Percentiles rank a stretch among this genome's conserved stretches.
Conservation (phyloP, 2,329 filamentous ascomycete genomes). For the Sporothrix variecibatus region DNA sequence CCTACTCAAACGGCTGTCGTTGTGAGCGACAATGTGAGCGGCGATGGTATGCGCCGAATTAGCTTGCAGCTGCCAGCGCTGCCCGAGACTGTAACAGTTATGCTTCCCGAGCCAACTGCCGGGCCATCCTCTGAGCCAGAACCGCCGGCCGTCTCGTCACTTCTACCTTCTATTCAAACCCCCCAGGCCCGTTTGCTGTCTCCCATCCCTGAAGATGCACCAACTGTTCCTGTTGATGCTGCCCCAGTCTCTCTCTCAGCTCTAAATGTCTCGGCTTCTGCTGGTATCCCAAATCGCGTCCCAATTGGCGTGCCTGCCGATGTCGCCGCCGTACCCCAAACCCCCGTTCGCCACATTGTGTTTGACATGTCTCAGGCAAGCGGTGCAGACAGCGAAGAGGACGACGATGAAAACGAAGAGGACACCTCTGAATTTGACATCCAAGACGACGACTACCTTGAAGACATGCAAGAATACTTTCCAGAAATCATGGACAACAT, state of each 20-base stretch:
- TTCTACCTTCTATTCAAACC: neutral
- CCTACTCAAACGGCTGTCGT: neutral
- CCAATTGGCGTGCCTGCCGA: too few species aligned
- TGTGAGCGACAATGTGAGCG: neutral
- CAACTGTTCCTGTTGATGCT: neutral
- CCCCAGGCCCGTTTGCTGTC: neutral
- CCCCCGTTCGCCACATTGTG: neutral
- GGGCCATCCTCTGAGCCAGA: neutral
- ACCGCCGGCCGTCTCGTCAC: neutral
- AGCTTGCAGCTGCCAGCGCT: neutral
- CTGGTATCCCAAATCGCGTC: too few species aligned
- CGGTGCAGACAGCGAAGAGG: neutral
- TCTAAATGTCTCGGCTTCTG: too few species aligned
- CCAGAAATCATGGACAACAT: neutral
- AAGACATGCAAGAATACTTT: neutral
- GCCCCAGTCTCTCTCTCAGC: neutral
- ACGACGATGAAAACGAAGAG: neutral
- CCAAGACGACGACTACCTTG: neutral
- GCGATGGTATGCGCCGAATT: neutral
- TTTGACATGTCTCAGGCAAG: neutral
- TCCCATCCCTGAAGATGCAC: neutral
- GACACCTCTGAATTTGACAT: neutral
- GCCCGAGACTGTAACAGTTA: neutral
- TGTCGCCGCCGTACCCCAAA: neutral
- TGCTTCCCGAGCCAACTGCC: neutral